These are phyloP conservation scores for Talaromyces sp. DNA, from an alignment of 2,329 filamentous ascomycete species.

Conservation along the genomic window DNA sequence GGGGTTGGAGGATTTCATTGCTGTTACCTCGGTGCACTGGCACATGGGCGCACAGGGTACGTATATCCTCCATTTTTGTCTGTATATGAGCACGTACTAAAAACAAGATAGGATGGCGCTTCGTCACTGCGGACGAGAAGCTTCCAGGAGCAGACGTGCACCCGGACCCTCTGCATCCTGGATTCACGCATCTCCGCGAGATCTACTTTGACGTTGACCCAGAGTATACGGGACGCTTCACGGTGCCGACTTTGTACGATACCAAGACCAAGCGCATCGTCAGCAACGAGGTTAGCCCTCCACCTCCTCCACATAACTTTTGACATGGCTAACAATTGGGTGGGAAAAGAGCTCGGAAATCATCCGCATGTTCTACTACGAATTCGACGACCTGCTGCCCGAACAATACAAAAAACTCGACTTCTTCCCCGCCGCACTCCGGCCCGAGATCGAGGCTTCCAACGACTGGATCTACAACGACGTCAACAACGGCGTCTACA, in stretches of 20 bases:
- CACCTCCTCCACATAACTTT: neutral
- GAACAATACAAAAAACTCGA: conserved; percentile 56
- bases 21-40: conserved; percentile 84
- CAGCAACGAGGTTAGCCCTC: conserved; percentile 66
- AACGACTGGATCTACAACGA: conserved; percentile 75
- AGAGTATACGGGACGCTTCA: conserved; percentile 73
- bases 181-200: conserved; percentile 67
- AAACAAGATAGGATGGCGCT: conserved; percentile 66
- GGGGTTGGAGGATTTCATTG: conserved; percentile 80
- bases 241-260: conserved; percentile 77
- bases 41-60: conserved; percentile 65
- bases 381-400: conserved; percentile 68
- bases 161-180: conserved; percentile 57
- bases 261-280: conserved; percentile 69
- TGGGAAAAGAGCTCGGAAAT: conserved; percentile 64
- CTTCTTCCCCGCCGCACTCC: conserved; percentile 63
- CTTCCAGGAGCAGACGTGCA: conserved; percentile 51
- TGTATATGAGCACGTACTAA: neutral
- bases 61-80: conserved; percentile 17
- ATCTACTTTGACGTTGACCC: conserved; percentile 73
- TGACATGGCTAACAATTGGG: neutral
- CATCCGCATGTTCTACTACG: conserved; percentile 79
- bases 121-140: conserved; percentile 61
- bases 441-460: conserved; percentile 64
- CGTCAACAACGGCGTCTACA: conserved; percentile 50